These are phyloP conservation scores for Aureobasidium sp. DNA, from an alignment of 2,329 filamentous ascomycete genomes.

Conservation along the genomic window DNA sequence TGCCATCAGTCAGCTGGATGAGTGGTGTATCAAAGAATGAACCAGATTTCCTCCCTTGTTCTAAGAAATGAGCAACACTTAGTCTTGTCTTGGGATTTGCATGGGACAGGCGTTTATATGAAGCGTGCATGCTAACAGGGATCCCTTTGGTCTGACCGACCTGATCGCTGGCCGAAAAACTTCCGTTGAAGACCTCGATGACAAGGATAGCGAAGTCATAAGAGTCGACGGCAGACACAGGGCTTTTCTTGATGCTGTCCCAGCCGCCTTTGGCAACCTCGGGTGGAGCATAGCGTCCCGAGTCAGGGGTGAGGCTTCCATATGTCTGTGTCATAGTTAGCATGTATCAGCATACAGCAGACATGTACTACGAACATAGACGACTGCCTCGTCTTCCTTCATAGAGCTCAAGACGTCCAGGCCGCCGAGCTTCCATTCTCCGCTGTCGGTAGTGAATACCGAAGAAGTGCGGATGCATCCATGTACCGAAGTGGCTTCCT, in stretches of 20 bases:
- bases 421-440: slow-evolving; percentile 93
- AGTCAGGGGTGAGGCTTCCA: slow-evolving; percentile 78
- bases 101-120: slow-evolving; percentile 83
- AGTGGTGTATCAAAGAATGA: slow-evolving; percentile 89
- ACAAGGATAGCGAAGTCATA: slow-evolving; percentile 79
- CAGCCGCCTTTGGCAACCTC: slow-evolving; percentile 83
- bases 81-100: slow-evolving; percentile 82
- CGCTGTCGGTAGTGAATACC: slow-evolving; percentile 88
- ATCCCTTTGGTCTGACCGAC: slow-evolving; percentile 78
- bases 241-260: slow-evolving; percentile 79
- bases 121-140: slow-evolving; percentile 78
- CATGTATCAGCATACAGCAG: neutral
- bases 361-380: slow-evolving; percentile 52
- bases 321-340: slow-evolving; percentile 53
- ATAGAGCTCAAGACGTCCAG: slow-evolving; percentile 91
- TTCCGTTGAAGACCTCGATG: slow-evolving; percentile 85
- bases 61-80: slow-evolving; percentile 75
- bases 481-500: slow-evolving; percentile 84
- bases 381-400: slow-evolving; percentile 89
- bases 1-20: slow-evolving; percentile 84
- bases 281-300: slow-evolving; percentile 73
- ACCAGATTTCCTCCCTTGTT: slow-evolving; percentile 72
- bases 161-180: slow-evolving; percentile 67
- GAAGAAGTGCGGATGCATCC: slow-evolving; percentile 78
- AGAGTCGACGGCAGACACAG: slow-evolving; percentile 72